Conservation (phyloP, 2,329 filamentous ascomycete genomes). For the Cadophora malorum region DNA sequence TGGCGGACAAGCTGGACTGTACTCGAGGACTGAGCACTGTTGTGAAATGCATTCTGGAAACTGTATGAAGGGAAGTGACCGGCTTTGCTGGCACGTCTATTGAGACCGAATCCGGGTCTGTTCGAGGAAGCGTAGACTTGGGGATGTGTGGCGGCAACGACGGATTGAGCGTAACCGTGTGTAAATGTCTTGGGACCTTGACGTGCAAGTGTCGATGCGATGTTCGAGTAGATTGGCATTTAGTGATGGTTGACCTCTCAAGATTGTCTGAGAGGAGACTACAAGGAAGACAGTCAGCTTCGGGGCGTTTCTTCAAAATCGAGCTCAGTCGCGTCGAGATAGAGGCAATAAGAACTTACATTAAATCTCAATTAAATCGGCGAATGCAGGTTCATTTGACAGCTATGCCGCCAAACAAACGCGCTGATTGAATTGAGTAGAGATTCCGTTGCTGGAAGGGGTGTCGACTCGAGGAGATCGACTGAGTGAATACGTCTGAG, state of each 20-base stretch:
- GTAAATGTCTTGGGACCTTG: constrained; percentile 97
- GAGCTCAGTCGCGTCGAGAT: not conserved
- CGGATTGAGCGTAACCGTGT: constrained; percentile 96
- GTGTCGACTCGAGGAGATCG: constrained; percentile 34
- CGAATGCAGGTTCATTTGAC: constrained; percentile 98
- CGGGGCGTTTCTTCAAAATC: not conserved
- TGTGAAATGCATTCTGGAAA: constrained; percentile 80
- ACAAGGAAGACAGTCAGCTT: constrained; percentile 29
- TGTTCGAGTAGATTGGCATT: constrained; percentile 82
- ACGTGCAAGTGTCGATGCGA: constrained; percentile 86
- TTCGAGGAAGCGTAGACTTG: constrained; percentile 80
- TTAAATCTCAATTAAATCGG: constrained; percentile 40
- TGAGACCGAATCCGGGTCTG: constrained; percentile 66
- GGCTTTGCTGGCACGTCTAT: constrained; percentile 55
- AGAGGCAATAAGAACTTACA: constrained; percentile 31
- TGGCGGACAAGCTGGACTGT: constrained; percentile 62
- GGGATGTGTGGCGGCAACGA: constrained; percentile 90
- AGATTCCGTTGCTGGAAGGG: constrained; percentile 25
- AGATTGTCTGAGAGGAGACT: constrained; percentile 49
- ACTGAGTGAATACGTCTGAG: constrained; percentile 20
- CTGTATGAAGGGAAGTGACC: constrained; percentile 60
- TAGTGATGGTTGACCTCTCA: constrained; percentile 76
- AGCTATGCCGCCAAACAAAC: constrained; percentile 92
- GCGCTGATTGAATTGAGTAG: constrained; percentile 61
- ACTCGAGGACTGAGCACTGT: constrained; percentile 44